Base-by-base conservation (phyloP, 2,329 filamentous ascomycete genomes). In the Bipolaris gigantea region DNA sequence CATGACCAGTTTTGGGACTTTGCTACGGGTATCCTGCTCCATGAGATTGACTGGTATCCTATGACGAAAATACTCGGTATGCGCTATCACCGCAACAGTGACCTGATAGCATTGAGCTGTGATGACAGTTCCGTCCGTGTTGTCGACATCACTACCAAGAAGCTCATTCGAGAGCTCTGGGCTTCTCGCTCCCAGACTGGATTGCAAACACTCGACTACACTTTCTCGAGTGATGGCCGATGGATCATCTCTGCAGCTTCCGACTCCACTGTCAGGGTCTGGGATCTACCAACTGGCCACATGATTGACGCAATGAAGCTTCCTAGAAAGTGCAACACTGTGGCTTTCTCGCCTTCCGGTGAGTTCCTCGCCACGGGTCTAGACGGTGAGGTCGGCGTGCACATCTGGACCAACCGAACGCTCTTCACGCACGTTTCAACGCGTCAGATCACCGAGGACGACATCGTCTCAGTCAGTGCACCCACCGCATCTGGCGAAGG, bases 231-330 rank as follows among this genome's bases (percentile, higher is more conserved):
- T 62, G 92, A 97, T 72, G 93, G 93, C 8, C 85, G 92, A 52
- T 99, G 94, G 94, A 86, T 99, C 61, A 85, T 97, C 52, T 90
- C 92, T 19, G 89, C 92, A 11, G 92, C 91, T 0, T 87, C 89
- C 67, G 90, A 96, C 69, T 85, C 86, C 1, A 79, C 91, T 5
- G 79, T 97, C 46, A 85, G 94, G 38, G 85, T 97, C 7, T 99
- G 94, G 92, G 95, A 99, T 77, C 80, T 99, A 25, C 91, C 94
- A 0, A 99, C 95, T 0, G 93, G 92, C 23, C 93, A 99, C 75
- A 81, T 99, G 13, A 94, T 99, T 58, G 94, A 99, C 71, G 90
- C 90, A 2, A 92, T 99, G 75, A 86, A 86, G 53, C 83, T 95
- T 5, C 85, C 87, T 50, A 88, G 83, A 49, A 86, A 88, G 10